Conservation (phyloP, 495 filamentous ascomycete species). For the Neurospora sp. region DNA sequence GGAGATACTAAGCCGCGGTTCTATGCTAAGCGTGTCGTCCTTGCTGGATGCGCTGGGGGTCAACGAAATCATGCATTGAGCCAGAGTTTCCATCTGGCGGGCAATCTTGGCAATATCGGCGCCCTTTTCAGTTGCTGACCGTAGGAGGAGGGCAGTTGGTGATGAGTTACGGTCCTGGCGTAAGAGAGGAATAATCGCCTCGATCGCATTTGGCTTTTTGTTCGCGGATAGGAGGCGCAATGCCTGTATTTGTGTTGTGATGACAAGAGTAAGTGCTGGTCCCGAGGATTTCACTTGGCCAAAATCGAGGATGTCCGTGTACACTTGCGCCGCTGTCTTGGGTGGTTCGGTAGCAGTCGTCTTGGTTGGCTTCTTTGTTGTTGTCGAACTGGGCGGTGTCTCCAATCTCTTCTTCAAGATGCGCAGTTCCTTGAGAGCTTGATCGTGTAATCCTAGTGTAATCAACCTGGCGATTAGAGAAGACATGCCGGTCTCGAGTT, state of each 20-base stretch:
- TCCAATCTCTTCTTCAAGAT: conserved; percentile 55
- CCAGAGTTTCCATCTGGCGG: conserved; percentile 58
- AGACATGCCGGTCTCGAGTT: conserved; percentile 77
- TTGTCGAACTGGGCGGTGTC: conserved; percentile 17
- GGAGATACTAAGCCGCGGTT: conserved; percentile 42
- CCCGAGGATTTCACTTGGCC: conserved; percentile 27
- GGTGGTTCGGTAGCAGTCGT: conserved; percentile 11
- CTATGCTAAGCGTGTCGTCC: conserved; percentile 38
- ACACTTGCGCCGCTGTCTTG: conserved; percentile 31
- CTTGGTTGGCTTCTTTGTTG: conserved; percentile 19
- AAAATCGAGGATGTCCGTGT: conserved; percentile 59
- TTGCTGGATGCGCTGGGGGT: conserved; percentile 46
- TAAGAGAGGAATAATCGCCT: conserved; percentile 36
- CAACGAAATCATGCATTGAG: conserved; percentile 56
- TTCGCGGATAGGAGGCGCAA: conserved; percentile 38
- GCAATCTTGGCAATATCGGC: conserved; percentile 48
- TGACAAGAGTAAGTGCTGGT: conserved; percentile 33
- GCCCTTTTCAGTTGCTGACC: conserved; percentile 37
- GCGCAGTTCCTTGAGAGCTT: conserved; percentile 69
- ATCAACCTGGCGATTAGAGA: conserved; percentile 65
- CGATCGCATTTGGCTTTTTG: conserved; percentile 42
- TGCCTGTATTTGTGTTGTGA: conserved; percentile 44
- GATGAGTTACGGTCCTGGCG: conserved; percentile 43
- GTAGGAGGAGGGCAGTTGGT: conserved; percentile 53
- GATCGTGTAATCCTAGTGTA: conserved; percentile 58